Base-by-base conservation (phyloP, 352 stramenopile species). In the Phytopythium boreale region DNA sequence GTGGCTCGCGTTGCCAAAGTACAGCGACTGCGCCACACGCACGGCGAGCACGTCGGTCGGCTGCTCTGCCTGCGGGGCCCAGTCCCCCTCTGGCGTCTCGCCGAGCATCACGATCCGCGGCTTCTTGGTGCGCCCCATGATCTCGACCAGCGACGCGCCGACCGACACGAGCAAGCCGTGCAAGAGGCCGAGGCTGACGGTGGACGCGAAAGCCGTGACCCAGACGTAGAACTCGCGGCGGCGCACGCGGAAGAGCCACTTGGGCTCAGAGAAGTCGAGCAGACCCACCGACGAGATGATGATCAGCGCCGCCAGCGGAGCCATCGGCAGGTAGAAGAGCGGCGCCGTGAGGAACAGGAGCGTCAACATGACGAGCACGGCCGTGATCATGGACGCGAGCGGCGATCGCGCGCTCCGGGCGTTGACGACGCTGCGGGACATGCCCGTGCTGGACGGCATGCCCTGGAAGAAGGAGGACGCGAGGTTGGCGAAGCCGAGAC, bases 341-440 rank as follows among this genome's bases (percentile, higher is more conserved):
- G 93, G 75, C 8, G 77, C 69, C 1, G 94, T 98, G 62, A 98
- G 74, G 19, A 91, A 92, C 24, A 97, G 66, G 5, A 98, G 70
- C 49, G 92, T 84, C 15, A 98, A n/a, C n/a, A 92, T 77, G 49
- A 98, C 86, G 26, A 98, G 69, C 12, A 90, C 51, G 1, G 89
- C 84, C 3, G 91, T 96, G 55, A 98, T 82, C 55, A 98, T 92
- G 36, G 79, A 92, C 52, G 88, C 88, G 2, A 98, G 77, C 29
- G 88, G 88, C 37, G 87, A 97, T 63, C 89, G 80, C 2, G 92
- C 93, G 47, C 77, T 92, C 52, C 95, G 82, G 62, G 96, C 88
- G 68, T 97, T 97, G 31, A 99, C 93, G 8, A 92, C 92, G 8
- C 86, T 97, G 46, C 95, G 79, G 19, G 79, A 94, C 56, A 99